These are phyloP conservation scores for Cerioporus squamosus DNA, from an alignment of 1,284 basidiomycete species.

Conservation along the genomic window DNA sequence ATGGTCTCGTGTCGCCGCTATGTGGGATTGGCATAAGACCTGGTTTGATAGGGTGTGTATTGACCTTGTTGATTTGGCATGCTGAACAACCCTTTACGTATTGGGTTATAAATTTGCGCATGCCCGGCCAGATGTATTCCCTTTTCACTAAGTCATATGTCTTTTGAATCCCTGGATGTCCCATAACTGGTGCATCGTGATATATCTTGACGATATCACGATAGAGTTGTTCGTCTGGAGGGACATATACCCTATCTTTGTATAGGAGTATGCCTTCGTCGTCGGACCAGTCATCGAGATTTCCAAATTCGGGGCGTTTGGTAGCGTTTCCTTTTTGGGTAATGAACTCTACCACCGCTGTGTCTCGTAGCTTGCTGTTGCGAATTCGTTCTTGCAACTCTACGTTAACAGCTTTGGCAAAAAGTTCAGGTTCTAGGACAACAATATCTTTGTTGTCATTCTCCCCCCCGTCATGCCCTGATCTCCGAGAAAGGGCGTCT, in stretches of 20 bases:
- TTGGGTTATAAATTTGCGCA: slow-evolving; percentile 30
- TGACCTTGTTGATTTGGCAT: slow-evolving; percentile 43
- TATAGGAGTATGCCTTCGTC: background rate
- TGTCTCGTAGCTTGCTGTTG: background rate
- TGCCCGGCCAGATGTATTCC: slow-evolving; percentile 40
- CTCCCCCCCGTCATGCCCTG: slow-evolving; percentile 32
- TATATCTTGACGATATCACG: background rate
- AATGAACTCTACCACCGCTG: background rate
- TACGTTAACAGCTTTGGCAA: background rate
- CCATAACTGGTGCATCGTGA: background rate
- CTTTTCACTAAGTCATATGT: background rate
- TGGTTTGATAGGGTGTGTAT: slow-evolving; percentile 8
- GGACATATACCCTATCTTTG: background rate
- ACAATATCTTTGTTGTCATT: slow-evolving; percentile 37
- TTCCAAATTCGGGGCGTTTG: background rate
- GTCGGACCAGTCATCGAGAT: background rate
- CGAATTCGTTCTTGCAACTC: background rate
- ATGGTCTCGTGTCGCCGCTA: background rate
- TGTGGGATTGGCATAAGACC: slow-evolving; percentile 2
- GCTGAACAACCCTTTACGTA: slow-evolving; percentile 44
- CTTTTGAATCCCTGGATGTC: slow-evolving; percentile 8
- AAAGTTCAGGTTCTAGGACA: slow-evolving; percentile 24
- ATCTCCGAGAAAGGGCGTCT: no score
- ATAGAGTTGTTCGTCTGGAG: background rate
- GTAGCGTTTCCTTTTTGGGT: background rate